A percentile compares a stretch with the other conserved stretches of the same genome.
phyloP scores from a whole-genome alignment of 257 asterid species.

The Solanum ossicruentum region DNA sequence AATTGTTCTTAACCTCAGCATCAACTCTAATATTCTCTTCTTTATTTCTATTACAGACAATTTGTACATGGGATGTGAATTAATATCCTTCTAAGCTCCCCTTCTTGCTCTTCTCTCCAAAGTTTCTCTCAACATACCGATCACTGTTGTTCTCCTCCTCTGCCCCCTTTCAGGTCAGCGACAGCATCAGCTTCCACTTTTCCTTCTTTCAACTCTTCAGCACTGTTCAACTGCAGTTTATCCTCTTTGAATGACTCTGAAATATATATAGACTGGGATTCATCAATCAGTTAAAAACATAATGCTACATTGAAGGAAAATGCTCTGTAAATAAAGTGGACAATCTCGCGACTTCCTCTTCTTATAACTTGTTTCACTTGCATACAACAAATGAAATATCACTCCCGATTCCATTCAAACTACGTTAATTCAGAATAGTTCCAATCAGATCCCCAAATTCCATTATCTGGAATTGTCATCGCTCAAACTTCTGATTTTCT shows the following conservation, averaged over 20 bases:
- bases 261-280: background rate
- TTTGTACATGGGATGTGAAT: background rate
- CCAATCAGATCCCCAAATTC: background rate
- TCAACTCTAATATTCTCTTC: background rate
- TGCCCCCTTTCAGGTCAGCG: background rate
- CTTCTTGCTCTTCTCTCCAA: background rate
- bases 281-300: background rate
- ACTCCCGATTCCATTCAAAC: background rate
- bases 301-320: background rate
- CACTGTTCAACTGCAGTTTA: background rate
- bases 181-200: background rate
- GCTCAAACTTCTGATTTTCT: background rate
- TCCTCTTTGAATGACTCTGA: background rate
- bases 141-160: background rate
- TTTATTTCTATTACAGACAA: background rate
- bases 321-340: background rate
- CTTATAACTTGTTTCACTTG: background rate
- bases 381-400: background rate
- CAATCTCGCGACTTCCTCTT: background rate
- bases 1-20: background rate
- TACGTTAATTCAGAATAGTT: background rate
- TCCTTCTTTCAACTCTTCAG: background rate
- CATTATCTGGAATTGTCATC: background rate
- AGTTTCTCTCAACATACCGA: background rate
- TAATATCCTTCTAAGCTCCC: background rate